Evolutionary conservation across 2,329 filamentous ascomycete species (phyloP).

Genomic region (Purpureocillium lavendulum): DNA sequence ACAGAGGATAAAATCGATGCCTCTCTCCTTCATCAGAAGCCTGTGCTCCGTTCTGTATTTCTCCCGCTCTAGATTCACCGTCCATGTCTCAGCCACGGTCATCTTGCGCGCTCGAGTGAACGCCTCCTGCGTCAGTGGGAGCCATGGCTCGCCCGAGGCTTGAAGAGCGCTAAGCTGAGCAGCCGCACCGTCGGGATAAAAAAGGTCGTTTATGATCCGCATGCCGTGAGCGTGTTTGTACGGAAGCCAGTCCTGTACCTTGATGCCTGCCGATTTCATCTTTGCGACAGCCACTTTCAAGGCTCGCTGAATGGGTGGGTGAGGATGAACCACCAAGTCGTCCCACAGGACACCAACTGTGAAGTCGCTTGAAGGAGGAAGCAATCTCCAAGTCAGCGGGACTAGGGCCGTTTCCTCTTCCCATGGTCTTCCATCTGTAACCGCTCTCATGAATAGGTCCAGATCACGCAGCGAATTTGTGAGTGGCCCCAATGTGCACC

Average conservation of each 20-base stretch:
- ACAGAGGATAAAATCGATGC: slow-evolving; percentile 18
- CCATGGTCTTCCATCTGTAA: slow-evolving; percentile 26
- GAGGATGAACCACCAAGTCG: slow-evolving; percentile 12
- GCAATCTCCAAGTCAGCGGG: slow-evolving; percentile 5
- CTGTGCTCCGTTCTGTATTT: slow-evolving; percentile 5
- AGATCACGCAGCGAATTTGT: slow-evolving; percentile 1
- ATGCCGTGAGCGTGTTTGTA: slow-evolving; percentile 12
- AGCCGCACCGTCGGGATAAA: slow-evolving; percentile 13
- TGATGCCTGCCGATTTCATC: slow-evolving; percentile 11
- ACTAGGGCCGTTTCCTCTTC: too few species aligned
- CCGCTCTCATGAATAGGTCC: slow-evolving; percentile 11
- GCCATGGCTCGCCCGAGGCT: slow-evolving; percentile 14
- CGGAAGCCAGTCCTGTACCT: slow-evolving; percentile 14
- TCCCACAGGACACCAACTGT: slow-evolving; percentile 13
- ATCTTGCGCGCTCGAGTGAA: slow-evolving; percentile 6
- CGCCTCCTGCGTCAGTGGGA: slow-evolving; percentile 14
- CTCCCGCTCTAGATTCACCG: slow-evolving; percentile 11
- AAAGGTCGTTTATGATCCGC: slow-evolving; percentile 11
- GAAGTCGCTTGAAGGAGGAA: slow-evolving; percentile 1
- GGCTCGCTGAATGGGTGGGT: slow-evolving; percentile 14
- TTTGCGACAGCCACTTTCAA: slow-evolving; percentile 9
- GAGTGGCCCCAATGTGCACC: slow-evolving; percentile 9
- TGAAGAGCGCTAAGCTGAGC: slow-evolving; percentile 9
- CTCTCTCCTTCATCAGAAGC: slow-evolving; percentile 10
- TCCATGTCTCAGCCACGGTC: slow-evolving; percentile 11